Evolutionary conservation across 2,329 filamentous ascomycete genomes (phyloP), one percentile per base, ranked within the genome.

Genomic region (Fusarium sp.): DNA sequence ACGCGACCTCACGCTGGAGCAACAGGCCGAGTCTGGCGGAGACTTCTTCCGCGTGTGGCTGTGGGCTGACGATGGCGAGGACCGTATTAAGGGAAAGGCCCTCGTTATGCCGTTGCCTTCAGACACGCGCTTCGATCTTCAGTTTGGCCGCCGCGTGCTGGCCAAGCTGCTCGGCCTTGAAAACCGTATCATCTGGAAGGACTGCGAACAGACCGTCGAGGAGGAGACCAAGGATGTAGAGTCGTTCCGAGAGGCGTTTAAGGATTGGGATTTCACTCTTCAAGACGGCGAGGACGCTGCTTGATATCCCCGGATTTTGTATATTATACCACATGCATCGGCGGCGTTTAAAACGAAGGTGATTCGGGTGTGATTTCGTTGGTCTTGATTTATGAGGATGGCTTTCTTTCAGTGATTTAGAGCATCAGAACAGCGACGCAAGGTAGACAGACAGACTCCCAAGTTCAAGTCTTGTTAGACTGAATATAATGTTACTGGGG

Each of bases 1-100:
- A 32, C 77, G 76, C 9, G 81, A 84, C 39, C 76, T 85, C 14
- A 78, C 78, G 0, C 78, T 83, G n/a, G 79, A 79, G 32, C 75
- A 82, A 41, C 78, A 83, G 56, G 78, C 82, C 15, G 74, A 71
- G 25, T 65, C 66, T 14, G 78, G 83, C 9, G 78, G 83, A 6
- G 86, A 96, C 73, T 96, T 90, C 77, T 93, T 97, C 75, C 85
- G 92, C 23, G 81, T 95, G 6, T 92, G 92, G 87, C 85, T 96
- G 47, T 95, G 91, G 90, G 82, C 80, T 29, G 80, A 84, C 63
- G 77, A 83, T 61, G 81, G 80, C 57, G 77, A 85, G 67, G 78
- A 80, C 69, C 75, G 71, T 49, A 83, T 86, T 63, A 81, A 85
- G 71, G 86, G 90, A 61, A 76, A 74, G 58, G 88, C 86, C 53